Conservation (phyloP, 371 early-diverging fungal species). For the Polyrhizophydium stewartii region DNA sequence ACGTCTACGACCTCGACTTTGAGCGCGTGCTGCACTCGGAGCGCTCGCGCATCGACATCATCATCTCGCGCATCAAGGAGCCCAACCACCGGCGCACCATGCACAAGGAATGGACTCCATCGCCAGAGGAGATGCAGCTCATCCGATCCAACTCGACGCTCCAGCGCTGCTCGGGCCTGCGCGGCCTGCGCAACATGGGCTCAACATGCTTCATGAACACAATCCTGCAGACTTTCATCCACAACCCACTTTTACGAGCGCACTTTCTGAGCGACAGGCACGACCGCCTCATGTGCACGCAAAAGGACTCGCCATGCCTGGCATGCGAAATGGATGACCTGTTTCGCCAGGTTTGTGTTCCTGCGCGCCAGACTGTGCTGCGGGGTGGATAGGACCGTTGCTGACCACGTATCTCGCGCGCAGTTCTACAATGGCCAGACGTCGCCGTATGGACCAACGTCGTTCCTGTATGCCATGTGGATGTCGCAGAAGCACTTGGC, state of each 20-base stretch:
- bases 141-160: constrained; percentile 48
- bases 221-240: constrained; percentile 85
- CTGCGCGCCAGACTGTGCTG: too few relatives aligned
- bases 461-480: constrained; percentile 87
- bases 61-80: constrained; percentile 42
- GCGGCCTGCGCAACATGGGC: constrained; percentile 91
- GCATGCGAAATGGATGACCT: constrained; percentile 88
- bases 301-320: constrained; percentile 56
- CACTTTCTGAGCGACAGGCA: constrained; percentile 88
- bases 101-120: constrained; percentile 8
- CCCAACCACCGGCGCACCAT: constrained; percentile 42
- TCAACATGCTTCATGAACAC: constrained; percentile 94
- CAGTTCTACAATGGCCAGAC: constrained; percentile 67
- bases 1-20: constrained; percentile 77
- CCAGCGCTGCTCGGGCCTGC: constrained; percentile 49
- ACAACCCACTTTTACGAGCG: constrained; percentile 82
- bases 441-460: constrained; percentile 76
- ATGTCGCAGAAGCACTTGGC: constrained; percentile 78
- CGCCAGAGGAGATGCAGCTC: constrained; percentile 46
- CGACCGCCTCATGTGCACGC: constrained; percentile 59
- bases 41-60: constrained; percentile 47
- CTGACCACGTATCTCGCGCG: too few relatives aligned
- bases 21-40: constrained; percentile 60
- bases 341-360: constrained; percentile 54
- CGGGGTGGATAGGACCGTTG: too few relatives aligned